phyloP scores from a whole-genome alignment of 345 rosid species.

The Citrus australasica region DNA sequence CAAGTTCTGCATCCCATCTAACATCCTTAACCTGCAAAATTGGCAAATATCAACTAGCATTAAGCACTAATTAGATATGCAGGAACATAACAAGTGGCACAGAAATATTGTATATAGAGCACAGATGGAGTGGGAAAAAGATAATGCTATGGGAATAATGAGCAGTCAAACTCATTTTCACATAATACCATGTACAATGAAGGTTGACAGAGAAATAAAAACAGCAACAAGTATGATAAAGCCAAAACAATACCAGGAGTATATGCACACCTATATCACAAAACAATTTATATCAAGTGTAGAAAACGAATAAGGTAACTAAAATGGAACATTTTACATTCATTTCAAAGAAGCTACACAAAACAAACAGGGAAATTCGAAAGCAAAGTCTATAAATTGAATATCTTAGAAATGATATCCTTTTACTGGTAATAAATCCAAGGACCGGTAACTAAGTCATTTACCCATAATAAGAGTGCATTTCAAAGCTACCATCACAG shows the following conservation, averaged over 20 bases:
- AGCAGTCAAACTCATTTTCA: not conserved
- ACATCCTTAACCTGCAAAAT: constrained; percentile 87
- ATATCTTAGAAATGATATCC: not conserved
- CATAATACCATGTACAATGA: not conserved
- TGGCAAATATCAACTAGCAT: constrained; percentile 8
- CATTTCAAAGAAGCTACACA: not conserved
- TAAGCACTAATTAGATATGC: not conserved
- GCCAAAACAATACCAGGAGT: not conserved
- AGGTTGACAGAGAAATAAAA: not conserved
- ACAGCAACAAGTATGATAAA: not conserved
- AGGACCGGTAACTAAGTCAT: not conserved
- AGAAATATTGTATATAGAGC: not conserved
- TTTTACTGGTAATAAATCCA: not conserved
- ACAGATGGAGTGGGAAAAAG: not conserved
- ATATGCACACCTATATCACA: not conserved
- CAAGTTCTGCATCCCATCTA: constrained; percentile 93
- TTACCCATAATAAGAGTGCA: not conserved
- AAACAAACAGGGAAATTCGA: not conserved
- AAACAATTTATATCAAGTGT: not conserved
- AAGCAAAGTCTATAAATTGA: not conserved
- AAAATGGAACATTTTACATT: not conserved
- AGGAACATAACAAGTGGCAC: constrained; percentile 2
- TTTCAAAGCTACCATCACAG: not conserved
- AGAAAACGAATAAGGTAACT: not conserved
- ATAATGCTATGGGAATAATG: not conserved